Evolutionary conservation across 257 asterid species (phyloP), one percentile per base, ranked within the genome.

Genomic region (Nicotiana undulata): DNA sequence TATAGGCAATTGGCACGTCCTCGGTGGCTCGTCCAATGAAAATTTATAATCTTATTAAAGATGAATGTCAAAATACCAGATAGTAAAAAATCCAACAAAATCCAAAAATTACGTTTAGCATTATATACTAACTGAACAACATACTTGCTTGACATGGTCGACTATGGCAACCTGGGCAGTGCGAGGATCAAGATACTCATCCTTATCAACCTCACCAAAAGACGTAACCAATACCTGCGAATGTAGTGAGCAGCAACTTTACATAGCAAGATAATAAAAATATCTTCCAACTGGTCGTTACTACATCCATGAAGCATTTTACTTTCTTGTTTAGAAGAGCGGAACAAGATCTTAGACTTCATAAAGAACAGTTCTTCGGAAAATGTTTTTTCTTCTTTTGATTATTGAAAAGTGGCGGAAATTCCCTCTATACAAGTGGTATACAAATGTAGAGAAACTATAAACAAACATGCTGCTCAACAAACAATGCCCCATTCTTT

Each of bases 71-170:
- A 56, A 44, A 44, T n/a, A 44, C 58, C 59, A 70, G 64, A 34
- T 3, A 40, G 32, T 24, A 34, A 20, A 76, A 63, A 28, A 56
- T 13, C 77, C 64, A 76, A 77, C 80, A 56, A 65, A 40, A 44
- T 61, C 22, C 75, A 77, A 68, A 20, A n/a, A 59, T 65, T 24
- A 76, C 80, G 28, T 79, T 78, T 79, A 15, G 58, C 44, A 77
- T 77, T 51, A 15, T 67, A 81, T 13, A 61, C 64, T 22, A 34
- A 79, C 29, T 61, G 22, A 63, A 53, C 52, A 76, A 86, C 67
- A 65, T 80, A 93, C 98, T 92, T 95, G 98, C 85, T 92, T 95
- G 85, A 92, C 91, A 86, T 95, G 99, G 89, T 95, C 94, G 84
- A 95, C 89, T 56, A 85, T 90, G 20, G 94, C 97, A 84, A 95